phyloP scores from a whole-genome alignment of 805 yeast species.

The Nakazawaea wickerhamii region DNA sequence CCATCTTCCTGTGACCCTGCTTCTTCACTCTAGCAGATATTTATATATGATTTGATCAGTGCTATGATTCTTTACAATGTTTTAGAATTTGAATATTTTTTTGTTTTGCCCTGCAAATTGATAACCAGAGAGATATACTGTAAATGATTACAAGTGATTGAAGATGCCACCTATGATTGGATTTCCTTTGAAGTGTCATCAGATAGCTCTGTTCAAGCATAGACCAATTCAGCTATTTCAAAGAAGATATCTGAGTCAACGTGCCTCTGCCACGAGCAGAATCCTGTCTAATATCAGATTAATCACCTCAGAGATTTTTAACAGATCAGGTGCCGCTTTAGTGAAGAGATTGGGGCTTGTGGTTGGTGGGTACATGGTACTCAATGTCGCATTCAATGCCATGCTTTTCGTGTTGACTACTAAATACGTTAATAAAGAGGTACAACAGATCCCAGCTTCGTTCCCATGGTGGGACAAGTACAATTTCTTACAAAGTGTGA shows the following conservation, averaged over 20 bases:
- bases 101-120: too few relatives aligned
- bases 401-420: slow-evolving; percentile 28
- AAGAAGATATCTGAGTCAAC: background rate
- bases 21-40: too few relatives aligned
- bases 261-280: background rate
- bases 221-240: too few relatives aligned
- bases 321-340: slow-evolving; percentile 35
- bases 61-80: too few relatives aligned
- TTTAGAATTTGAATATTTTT: too few relatives aligned
- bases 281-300: slow-evolving; percentile 4
- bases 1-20: too few relatives aligned
- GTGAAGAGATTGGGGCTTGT: slow-evolving; percentile 39
- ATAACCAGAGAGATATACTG: too few relatives aligned
- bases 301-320: slow-evolving; percentile 5
- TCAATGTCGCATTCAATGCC: slow-evolving; percentile 30
- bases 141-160: too few relatives aligned
- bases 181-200: too few relatives aligned
- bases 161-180: too few relatives aligned
- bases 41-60: too few relatives aligned
- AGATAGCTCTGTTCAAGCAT: too few relatives aligned
- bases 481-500: slow-evolving; percentile 31
- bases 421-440: slow-evolving; percentile 20
- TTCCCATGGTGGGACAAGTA: slow-evolving; percentile 25
- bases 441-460: slow-evolving; percentile 23
- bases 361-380: slow-evolving; percentile 34